Base-by-base conservation (phyloP, 2,329 filamentous ascomycete species). In the Hypoxylon sp. region DNA sequence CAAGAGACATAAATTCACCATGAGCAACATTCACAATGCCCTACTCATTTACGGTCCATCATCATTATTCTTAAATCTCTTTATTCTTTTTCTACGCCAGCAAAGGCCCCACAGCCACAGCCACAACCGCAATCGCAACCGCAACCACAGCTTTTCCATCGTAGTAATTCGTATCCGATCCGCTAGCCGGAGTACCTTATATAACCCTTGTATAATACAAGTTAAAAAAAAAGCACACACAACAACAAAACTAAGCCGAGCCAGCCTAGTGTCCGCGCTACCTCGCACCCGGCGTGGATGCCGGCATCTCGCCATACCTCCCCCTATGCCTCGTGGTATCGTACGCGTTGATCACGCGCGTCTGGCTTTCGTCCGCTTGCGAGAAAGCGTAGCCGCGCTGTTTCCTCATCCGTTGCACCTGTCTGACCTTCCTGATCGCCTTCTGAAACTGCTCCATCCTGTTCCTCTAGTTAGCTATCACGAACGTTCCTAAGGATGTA, bases 361-460 rank as follows among this genome's bases (percentile, higher is more conserved):
- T 97, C 83, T 98, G 96, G 75, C 91, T 94, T 81, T 99, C 96
- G 79, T 99, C 96, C 65, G 95, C 97, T 82, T 98, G 94, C 74
- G 94, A 97, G 82, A 99, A 99, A 69, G 96, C 96, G 78, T 99
- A 99, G 35, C 96, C 96, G 77, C 96, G 92, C 83, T 99, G 96
- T 83, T 99, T 99, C 79, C 96, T 94, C 96, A 98, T 99, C 71
- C 96, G 92, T 83, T 98, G 96, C 44, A 98, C 96, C 82, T 99
- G 96, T 56, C 96, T 90, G 58, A 99, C 96, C 83, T 99, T 99
- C 76, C 96, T 92, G 78, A 99, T 98, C 22, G 96, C 96, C 83
- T 99, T 99, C 83, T 99, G 96, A 86, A 99, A 99, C 82, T 99
- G 96, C 78, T 99, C 96, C 96, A 99, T 99, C 78, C 93, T 95